These are phyloP conservation scores for Aechmea fasciata DNA, from an alignment of 176 grass and related monocot genomes.

Conservation along the genomic window DNA sequence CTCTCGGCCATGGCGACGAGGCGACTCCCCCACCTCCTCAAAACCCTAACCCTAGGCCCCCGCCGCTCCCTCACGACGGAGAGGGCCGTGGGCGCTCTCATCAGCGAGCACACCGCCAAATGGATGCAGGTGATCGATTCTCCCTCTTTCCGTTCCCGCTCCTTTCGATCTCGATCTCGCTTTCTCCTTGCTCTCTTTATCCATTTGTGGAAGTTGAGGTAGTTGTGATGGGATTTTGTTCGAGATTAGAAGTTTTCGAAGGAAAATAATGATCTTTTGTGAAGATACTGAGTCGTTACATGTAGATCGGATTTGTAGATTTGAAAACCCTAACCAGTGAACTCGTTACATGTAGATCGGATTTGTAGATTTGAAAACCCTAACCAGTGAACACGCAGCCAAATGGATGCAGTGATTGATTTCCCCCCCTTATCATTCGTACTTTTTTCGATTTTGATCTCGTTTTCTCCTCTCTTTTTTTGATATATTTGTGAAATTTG, in stretches of 20 bases:
- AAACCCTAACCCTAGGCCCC: slow-evolving; percentile 27
- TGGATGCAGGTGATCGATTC: slow-evolving; percentile 78
- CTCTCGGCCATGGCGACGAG: slow-evolving; percentile 42
- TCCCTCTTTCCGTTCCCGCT: not conserved
- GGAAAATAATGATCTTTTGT: not conserved
- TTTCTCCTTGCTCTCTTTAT: not conserved
- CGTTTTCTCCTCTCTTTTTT: not conserved
- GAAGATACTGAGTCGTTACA: not conserved
- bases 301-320: not conserved
- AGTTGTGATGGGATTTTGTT: not conserved
- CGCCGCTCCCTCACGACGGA: slow-evolving; percentile 31
- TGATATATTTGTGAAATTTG: not conserved
- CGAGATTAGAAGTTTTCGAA: not conserved
- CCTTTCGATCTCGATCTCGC: slow-evolving; percentile 21
- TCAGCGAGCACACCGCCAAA: slow-evolving; percentile 78
- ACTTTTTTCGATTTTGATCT: not conserved
- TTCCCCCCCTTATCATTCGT: too few species aligned
- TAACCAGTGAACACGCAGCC: too few species aligned
- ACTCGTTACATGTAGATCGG: not conserved
- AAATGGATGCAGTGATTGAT: too few species aligned
- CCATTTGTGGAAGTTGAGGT: not conserved
- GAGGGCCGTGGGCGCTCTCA: slow-evolving; percentile 40
- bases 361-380: not conserved
- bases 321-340: too few species aligned
- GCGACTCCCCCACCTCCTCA: slow-evolving; percentile 43